These are phyloP conservation scores for Auriscalpium microsporum DNA, from an alignment of 768 basidiomycete species.

Conservation along the genomic window DNA sequence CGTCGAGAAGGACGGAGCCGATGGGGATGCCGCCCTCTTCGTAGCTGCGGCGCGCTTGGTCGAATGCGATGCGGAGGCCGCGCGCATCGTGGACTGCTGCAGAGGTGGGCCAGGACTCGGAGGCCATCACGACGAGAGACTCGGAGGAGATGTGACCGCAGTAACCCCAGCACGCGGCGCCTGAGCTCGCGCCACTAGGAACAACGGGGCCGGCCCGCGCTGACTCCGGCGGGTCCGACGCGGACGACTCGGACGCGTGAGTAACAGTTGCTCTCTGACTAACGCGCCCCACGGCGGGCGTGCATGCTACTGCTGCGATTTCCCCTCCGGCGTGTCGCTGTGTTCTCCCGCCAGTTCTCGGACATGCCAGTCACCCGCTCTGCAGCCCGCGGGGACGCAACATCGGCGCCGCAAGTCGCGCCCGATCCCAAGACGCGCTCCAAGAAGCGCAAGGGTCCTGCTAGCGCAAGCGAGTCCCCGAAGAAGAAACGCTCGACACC, in stretches of 20 bases:
- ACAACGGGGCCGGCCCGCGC: background rate
- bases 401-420: background rate
- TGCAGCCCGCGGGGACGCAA: constrained; percentile 7
- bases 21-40: constrained; percentile 56
- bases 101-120: background rate
- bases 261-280: background rate
- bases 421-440: background rate
- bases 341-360: background rate
- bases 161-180: no score
- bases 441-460: background rate
- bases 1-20: constrained; percentile 38
- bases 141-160: no score
- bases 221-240: background rate
- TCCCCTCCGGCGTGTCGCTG: no score
- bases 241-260: background rate
- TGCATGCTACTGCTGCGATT: no score
- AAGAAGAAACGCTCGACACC: background rate
- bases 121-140: background rate
- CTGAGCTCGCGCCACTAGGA: no score
- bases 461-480: background rate
- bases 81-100: constrained; percentile 5
- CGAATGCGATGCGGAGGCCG: constrained; percentile 26
- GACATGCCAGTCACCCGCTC: constrained; percentile 21
- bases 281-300: no score
- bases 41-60: constrained; percentile 39